Evolutionary conservation across 2,329 filamentous ascomycete species (phyloP), one percentile per base, ranked within the genome.

Genomic region (Pestalotiopsis sp.): DNA sequence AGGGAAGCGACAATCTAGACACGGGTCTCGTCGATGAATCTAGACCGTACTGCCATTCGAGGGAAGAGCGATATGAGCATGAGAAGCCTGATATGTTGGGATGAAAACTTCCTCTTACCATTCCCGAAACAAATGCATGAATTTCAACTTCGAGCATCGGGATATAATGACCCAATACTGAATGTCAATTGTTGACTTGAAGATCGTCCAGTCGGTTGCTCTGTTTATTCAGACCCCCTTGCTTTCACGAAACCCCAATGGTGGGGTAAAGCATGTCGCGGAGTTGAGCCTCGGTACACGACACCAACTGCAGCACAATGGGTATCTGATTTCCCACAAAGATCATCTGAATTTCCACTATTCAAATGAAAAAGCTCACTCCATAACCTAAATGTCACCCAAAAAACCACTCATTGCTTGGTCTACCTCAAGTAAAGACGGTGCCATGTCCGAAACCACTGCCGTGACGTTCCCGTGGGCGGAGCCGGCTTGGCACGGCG

Each of bases 401-500:
- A 27, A 27, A 27, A 27, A n/a, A 0, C 14, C n/a, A 7, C 13
- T 17, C 6, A 49, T n/a, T 49, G 6, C n/a, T 6, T 49, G 3
- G 13, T n/a, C 14, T 17, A 2, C 13, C 7, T n/a, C 45, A 5
- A 6, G n/a, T 9, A n/a, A 52, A n/a, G 7, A 52, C n/a, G 17
- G 45, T n/a, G 9, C 7, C 17, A 52, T 52, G 45, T n/a, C 45
- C 17, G 6, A 52, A 3, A n/a, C 14, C 45, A 52, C 7, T n/a
- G 45, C 45, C 7, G 20, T n/a, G 7, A 52, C 45, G 11, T 23
- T 70, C 3, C 74, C 75, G 7, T 76, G 74, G 74, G 69, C 71
- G 5, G 75, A 76, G 59, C 75, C 74, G 2, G 69, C 73, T 3
- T 76, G 74, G 75, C 68, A 71, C 14, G 14, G 64, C 20, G 71